Base-by-base conservation (phyloP, 345 rosid genomes). In the Hibiscus trionum region DNA sequence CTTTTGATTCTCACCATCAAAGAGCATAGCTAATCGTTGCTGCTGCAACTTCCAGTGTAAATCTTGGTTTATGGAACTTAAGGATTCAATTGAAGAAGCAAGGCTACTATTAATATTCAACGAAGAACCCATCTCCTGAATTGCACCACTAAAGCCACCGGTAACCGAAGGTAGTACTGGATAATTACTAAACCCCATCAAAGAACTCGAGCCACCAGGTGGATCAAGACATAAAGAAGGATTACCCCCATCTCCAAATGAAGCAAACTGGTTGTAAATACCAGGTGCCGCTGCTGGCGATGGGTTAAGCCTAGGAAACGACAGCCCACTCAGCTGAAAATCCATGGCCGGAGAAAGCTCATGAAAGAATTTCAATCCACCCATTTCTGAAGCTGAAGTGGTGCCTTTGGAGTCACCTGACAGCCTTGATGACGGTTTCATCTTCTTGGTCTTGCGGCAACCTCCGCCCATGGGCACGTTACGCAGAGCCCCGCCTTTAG, bases 41-140 rank as follows among this genome's bases (percentile, higher is more conserved):
- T 95, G 94, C 84, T 95, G 99, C 77, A 95, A 77, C 83, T 88
- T 93, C 87, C 88, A 89, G 85, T 89, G 98, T 81, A 95, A 85
- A 81, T 92, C 97, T 70, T 93, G 97, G 85, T 93, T 91, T 61
- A 96, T 81, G 46, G 90, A 88, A 70, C 98, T 91, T 84, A 95
- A 77, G 60, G 96, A 90, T 76, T 90, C 96, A 39, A 92, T 89
- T 10, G 98, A 93, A 65, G 93, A 89, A 5, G 93, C 96, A 37
- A 96, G 84, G 80, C 24, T 88, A 19, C 87, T 81, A 72, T 83
- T 81, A 70, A 80, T 82, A 77, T 79, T 87, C 84, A 88, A 66
- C 5, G 96, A 84, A 29, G 96, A 84, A 29, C 82, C 84, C 75
- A 72, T 63, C 14, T 86, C 80, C 12, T 85, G 88, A 81, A 66